Conservation (phyloP, 306 rosid species). For the Quercus agrifolia region DNA sequence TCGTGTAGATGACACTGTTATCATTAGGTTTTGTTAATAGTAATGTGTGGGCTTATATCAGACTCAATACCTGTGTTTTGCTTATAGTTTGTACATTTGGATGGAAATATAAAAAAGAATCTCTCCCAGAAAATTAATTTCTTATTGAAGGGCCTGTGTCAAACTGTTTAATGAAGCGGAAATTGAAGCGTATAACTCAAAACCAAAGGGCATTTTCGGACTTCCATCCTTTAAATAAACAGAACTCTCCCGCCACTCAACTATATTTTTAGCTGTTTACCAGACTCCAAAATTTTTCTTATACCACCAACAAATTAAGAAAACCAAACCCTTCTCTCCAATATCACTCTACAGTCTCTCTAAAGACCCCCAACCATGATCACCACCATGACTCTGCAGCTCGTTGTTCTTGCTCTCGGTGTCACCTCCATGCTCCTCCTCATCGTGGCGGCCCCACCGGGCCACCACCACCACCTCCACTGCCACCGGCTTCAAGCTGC, state of each 20-base stretch:
- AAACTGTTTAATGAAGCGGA: neutral
- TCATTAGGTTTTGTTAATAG: neutral
- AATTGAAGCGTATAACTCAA: neutral
- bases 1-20: neutral
- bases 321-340: neutral
- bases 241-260: conserved; percentile 17
- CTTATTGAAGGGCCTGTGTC: neutral
- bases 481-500: conserved; percentile 27
- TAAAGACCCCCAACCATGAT: conserved; percentile 3
- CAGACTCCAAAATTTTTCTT: neutral
- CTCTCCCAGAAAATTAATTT: too few species aligned
- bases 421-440: conserved; percentile 1
- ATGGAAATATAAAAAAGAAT: too few species aligned
- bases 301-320: neutral
- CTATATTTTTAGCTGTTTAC: neutral
- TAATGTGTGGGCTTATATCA: too few species aligned
- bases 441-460: neutral
- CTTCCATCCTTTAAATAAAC: neutral
- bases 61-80: too few species aligned
- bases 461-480: neutral
- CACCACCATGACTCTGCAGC: neutral
- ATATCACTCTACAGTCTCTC: neutral
- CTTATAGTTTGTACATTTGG: too few species aligned
- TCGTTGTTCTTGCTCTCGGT: neutral
- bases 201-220: conserved; percentile 10